Base-by-base conservation (phyloP, 1,284 basidiomycete genomes). In the Puccinia coronata region DNA sequence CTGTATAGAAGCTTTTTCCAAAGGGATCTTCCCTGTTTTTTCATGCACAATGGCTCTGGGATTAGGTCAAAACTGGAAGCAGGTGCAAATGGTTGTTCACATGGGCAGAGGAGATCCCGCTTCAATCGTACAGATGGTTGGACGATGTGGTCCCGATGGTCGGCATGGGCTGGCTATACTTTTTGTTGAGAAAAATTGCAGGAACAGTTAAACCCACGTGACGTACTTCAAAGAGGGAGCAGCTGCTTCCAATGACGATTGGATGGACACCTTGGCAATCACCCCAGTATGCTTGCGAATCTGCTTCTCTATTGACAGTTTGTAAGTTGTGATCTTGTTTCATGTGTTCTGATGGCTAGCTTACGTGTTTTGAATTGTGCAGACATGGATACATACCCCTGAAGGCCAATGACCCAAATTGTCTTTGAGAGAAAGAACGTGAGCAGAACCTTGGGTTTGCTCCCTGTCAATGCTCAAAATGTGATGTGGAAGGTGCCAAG, bases 31-130 rank as follows among this genome's bases (percentile, higher is more conserved):
- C 49, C 59, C 59, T 6, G 34, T 63, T 25, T 39, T 77, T 11
- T 76, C 74, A 2, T 63, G 61, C 25, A 76, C 73, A 41, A 63
- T 65, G 61, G 73, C 57, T 14, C 28, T 76, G 25, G 73, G 73
- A 3, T 63, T 76, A n/a, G n/a, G n/a, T n/a, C n/a, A n/a, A n/a
- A n/a, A n/a, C n/a, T n/a, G n/a, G n/a, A n/a, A n/a, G n/a, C n/a
- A n/a, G n/a, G n/a, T n/a, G n/a, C n/a, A n/a, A n/a, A 23, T 41
- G 51, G 72, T 74, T 2, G 53, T 74, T 11, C 51, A 47, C 55
- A 75, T 75, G 73, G 73, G 73, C 1, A 61, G 55, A 25, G 43
- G 55, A 12, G 73, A 71, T 53, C 69, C 69, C 0, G 69, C 69
- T n/a, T 71, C 47, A 23, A 53, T 71, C 2, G 18, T 34, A 6